phyloP scores from a whole-genome alignment of 2,329 filamentous ascomycete genomes.

The Aspergillus sp. region DNA sequence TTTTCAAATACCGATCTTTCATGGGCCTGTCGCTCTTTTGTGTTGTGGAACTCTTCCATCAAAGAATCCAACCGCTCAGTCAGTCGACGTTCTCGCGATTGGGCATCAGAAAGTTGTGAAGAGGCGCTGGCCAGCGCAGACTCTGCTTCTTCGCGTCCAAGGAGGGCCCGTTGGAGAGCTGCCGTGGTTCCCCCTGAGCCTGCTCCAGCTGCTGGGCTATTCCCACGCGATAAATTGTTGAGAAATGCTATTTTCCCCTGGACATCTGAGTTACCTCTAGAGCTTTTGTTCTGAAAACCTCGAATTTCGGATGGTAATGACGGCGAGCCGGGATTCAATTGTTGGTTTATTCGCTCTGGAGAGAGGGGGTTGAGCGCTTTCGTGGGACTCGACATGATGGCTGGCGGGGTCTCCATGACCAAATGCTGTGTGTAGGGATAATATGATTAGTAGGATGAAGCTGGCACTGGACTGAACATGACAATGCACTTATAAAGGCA shows the following conservation, averaged over 20 bases:
- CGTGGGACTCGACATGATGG: constrained; percentile 26
- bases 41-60: constrained; percentile 48
- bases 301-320: constrained; percentile 32
- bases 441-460: neutral
- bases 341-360: constrained; percentile 47
- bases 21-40: constrained; percentile 47
- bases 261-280: constrained; percentile 38
- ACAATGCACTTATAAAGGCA: neutral
- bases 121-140: constrained; percentile 29
- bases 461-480: neutral
- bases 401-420: constrained; percentile 33
- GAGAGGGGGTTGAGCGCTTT: constrained; percentile 41
- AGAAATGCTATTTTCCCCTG: constrained; percentile 46
- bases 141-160: constrained; percentile 45
- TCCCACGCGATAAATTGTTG: constrained; percentile 37
- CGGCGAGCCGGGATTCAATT: constrained; percentile 37
- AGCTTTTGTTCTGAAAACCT: constrained; percentile 31
- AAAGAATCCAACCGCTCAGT: constrained; percentile 41
- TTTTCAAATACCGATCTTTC: constrained; percentile 51
- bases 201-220: constrained; percentile 23
- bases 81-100: constrained; percentile 39
- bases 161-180: constrained; percentile 39
- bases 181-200: constrained; percentile 36
- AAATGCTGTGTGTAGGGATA: constrained; percentile 4
- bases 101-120: constrained; percentile 36